phyloP scores from a whole-genome alignment of 1,284 basidiomycete genomes.

The Abortiporus biennis region DNA sequence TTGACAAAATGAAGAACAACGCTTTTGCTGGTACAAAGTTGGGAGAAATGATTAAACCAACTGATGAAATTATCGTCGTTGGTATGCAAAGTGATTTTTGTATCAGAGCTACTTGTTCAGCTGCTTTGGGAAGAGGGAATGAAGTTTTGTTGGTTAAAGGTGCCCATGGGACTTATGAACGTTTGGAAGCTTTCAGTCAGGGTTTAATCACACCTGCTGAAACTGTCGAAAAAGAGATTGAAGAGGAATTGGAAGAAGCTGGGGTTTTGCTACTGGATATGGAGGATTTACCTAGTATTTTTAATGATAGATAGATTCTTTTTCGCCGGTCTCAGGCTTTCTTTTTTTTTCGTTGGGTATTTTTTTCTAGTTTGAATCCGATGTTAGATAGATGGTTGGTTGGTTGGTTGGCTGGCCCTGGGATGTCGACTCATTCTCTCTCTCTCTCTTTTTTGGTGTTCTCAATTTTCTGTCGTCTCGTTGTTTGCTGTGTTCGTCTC shows the following conservation, averaged over 20 bases:
- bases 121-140: conserved; percentile 57
- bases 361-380: not conserved
- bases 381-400: too few species aligned
- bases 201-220: conserved; percentile 45
- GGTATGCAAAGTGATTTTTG: conserved; percentile 64
- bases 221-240: conserved; percentile 39
- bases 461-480: too few species aligned
- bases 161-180: conserved; percentile 61
- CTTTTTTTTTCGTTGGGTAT: not conserved
- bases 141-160: conserved; percentile 55
- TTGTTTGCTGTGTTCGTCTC: too few species aligned
- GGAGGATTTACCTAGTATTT: conserved; percentile 52
- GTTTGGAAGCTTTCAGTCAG: conserved; percentile 51
- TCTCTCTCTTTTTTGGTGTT: too few species aligned
- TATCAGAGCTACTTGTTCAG: conserved; percentile 57
- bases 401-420: too few species aligned
- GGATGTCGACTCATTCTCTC: too few species aligned
- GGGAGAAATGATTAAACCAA: conserved; percentile 37
- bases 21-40: conserved; percentile 56
- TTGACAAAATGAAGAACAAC: conserved; percentile 68
- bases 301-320: conserved; percentile 30
- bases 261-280: conserved; percentile 60
- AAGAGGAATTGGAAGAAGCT: conserved; percentile 54
- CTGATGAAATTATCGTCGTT: conserved; percentile 58
- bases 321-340: not conserved